Percentiles rank a stretch among this genome's conserved stretches.
phyloP scores from a whole-genome alignment of 768 basidiomycete genomes.

The Trametes maxima region DNA sequence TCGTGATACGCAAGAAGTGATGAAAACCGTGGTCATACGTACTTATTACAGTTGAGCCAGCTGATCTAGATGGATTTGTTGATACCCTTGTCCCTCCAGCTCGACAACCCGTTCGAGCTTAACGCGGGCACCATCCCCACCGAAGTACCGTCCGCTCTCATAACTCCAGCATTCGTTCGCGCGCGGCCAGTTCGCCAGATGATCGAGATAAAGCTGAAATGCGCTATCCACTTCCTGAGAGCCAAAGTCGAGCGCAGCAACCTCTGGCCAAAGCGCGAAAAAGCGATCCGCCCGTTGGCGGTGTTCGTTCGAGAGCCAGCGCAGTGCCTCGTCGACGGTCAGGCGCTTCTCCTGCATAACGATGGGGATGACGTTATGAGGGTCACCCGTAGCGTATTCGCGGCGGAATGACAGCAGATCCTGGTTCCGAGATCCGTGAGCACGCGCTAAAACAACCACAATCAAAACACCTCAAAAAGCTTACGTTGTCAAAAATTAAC shows the following conservation, averaged over 20 bases:
- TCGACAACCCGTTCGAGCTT: background rate
- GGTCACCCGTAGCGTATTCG: slow-evolving; percentile 32
- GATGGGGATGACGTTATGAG: slow-evolving; percentile 32
- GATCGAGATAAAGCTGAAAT: slow-evolving; percentile 29
- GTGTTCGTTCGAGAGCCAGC: slow-evolving; percentile 10
- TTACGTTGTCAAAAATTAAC: slow-evolving; percentile 48
- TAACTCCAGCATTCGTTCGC: slow-evolving; percentile 33
- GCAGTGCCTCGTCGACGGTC: slow-evolving; percentile 22
- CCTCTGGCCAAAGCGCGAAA: slow-evolving; percentile 15
- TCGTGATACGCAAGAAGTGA: no score
- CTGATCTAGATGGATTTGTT: no score
- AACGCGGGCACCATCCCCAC: background rate
- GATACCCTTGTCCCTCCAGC: background rate
- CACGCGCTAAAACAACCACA: background rate
- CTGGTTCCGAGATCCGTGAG: slow-evolving; percentile 8
- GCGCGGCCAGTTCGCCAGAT: slow-evolving; percentile 31
- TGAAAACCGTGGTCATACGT: no score
- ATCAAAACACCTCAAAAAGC: background rate
- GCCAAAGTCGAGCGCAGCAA: background rate
- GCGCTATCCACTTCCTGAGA: slow-evolving; percentile 26
- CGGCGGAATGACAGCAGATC: slow-evolving; percentile 34
- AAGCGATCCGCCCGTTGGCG: slow-evolving; percentile 16
- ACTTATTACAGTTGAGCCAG: no score
- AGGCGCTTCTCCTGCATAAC: slow-evolving; percentile 26
- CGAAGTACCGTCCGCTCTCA: slow-evolving; percentile 24